phyloP scores from a whole-genome alignment of 495 filamentous ascomycete genomes.

The Annulohypoxylon stygium region DNA sequence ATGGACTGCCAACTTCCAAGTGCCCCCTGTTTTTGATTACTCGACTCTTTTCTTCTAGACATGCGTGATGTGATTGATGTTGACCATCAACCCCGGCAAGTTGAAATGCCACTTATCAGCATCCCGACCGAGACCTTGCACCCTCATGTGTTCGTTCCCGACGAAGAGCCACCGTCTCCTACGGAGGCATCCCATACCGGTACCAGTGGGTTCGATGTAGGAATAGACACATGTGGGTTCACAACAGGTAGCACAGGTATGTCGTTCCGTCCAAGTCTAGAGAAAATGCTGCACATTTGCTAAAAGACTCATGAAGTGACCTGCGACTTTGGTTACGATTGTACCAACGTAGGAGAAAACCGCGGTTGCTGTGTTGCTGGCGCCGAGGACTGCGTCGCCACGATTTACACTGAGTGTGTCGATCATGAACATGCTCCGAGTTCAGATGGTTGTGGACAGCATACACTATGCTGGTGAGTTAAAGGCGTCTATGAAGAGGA shows the following conservation, averaged over 20 bases:
- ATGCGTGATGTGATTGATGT: slow-evolving; percentile 42
- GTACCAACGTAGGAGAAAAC: slow-evolving; percentile 42
- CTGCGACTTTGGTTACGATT: slow-evolving; percentile 45
- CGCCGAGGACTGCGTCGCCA: slow-evolving; percentile 36
- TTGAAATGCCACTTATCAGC: slow-evolving; percentile 43
- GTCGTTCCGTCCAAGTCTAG: background rate
- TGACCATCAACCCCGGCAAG: slow-evolving; percentile 28
- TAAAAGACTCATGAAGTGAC: slow-evolving; percentile 38
- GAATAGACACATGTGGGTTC: slow-evolving; percentile 48
- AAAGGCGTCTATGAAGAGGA: too few relatives aligned
- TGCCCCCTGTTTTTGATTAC: background rate
- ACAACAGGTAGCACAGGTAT: slow-evolving; percentile 41
- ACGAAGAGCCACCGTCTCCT: slow-evolving; percentile 25
- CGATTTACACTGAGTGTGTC: slow-evolving; percentile 46
- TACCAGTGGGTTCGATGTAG: slow-evolving; percentile 38
- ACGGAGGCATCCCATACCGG: slow-evolving; percentile 26
- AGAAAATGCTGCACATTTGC: background rate
- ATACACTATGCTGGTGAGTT: slow-evolving; percentile 50
- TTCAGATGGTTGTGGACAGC: slow-evolving; percentile 33
- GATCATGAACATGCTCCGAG: slow-evolving; percentile 30
- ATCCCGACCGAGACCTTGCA: slow-evolving; percentile 34
- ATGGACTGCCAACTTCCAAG: background rate
- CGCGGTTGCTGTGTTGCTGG: slow-evolving; percentile 46
- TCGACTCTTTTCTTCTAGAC: slow-evolving; percentile 18
- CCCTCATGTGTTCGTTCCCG: slow-evolving; percentile 14